phyloP scores from a whole-genome alignment of 257 asterid genomes.

The Solanum sitiens region DNA sequence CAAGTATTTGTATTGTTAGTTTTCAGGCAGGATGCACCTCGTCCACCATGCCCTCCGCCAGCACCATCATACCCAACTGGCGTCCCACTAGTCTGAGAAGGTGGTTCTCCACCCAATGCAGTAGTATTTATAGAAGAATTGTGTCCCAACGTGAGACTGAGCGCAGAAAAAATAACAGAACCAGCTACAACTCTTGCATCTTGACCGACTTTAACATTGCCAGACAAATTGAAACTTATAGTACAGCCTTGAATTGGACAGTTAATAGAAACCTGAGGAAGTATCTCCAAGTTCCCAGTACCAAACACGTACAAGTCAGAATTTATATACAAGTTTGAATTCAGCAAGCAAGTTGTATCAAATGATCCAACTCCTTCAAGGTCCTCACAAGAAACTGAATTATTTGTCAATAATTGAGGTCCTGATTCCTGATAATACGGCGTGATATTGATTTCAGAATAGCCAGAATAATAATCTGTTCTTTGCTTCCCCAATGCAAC shows the following conservation, averaged over 20 bases:
- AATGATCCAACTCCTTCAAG: slow-evolving; percentile 88
- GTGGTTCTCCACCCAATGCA: slow-evolving; percentile 78
- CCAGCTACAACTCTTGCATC: slow-evolving; percentile 73
- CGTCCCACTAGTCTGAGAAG: slow-evolving; percentile 92
- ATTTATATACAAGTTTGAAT: slow-evolving; percentile 32
- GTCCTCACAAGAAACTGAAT: slow-evolving; percentile 65
- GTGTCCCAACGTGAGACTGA: slow-evolving; percentile 51
- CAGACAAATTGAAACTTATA: slow-evolving; percentile 70
- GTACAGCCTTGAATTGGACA: slow-evolving; percentile 77
- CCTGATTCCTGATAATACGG: slow-evolving; percentile 10
- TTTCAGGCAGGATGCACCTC: slow-evolving; percentile 93
- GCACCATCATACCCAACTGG: slow-evolving; percentile 89
- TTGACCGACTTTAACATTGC: slow-evolving; percentile 63
- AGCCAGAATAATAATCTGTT: slow-evolving; percentile 12
- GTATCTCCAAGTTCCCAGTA: slow-evolving; percentile 80
- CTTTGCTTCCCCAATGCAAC: slow-evolving; percentile 13
- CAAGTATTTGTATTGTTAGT: slow-evolving; percentile 52
- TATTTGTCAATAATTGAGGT: slow-evolving; percentile 6
- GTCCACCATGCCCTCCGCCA: slow-evolving; percentile 99
- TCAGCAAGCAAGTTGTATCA: slow-evolving; percentile 62
- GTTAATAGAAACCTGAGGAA: slow-evolving; percentile 50
- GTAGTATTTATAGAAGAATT: slow-evolving; percentile 68
- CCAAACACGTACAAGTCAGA: slow-evolving; percentile 54
- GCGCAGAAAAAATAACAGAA: slow-evolving; percentile 46
- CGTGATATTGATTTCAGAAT: slow-evolving; percentile 6